Evolutionary conservation across 1,139 yeast species (phyloP), one percentile per base, ranked within the genome.

Genomic region (Saccharomyces uvarum): DNA sequence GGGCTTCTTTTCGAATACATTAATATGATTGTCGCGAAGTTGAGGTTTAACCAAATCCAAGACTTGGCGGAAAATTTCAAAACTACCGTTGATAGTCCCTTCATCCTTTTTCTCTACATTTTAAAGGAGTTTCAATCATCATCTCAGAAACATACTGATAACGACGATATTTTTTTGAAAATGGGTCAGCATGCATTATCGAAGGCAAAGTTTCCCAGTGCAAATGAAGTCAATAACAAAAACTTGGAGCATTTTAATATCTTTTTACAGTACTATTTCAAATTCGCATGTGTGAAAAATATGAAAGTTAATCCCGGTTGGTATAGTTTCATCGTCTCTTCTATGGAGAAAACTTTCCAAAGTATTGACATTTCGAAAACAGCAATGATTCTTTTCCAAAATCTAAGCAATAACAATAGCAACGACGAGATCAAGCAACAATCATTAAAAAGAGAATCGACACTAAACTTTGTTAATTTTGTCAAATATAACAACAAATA

Each of bases 151-250:
- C 44, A 38, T 19, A 53, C 50, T 42, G 53, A 38, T 14, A 56
- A 51, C 42, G 64, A 63, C 33, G 54, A 55, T 2, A 61, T 59
- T 2, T 53, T 67, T 11, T 46, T 65, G 27, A 21, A 52, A 3
- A 48, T 59, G 19, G 63, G 69, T n/a, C 52, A 61, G 2, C 46
- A 54, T 5, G 55, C 68, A 5, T 62, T 70, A 49, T 57, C 58
- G 14, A 51, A 59, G 0, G 57, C 74, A 1, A 63, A 66, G 5
- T 77, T 78, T 54, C 83, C 84, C 0, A 70, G 63, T 41, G 80
- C 84, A 2, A 66, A 72, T 5, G 75, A 76, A 50, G 19, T 65
- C 1, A 79, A 78, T 59, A 63, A 68, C 65, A 24, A 64, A 57
- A 54, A 67, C 64, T 52, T 70, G 61, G 66, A 72, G 68, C 63